Evolutionary conservation across 495 filamentous ascomycete genomes (phyloP), one percentile per base, ranked within the genome.

Genomic region (Podospora pseudoanserina): DNA sequence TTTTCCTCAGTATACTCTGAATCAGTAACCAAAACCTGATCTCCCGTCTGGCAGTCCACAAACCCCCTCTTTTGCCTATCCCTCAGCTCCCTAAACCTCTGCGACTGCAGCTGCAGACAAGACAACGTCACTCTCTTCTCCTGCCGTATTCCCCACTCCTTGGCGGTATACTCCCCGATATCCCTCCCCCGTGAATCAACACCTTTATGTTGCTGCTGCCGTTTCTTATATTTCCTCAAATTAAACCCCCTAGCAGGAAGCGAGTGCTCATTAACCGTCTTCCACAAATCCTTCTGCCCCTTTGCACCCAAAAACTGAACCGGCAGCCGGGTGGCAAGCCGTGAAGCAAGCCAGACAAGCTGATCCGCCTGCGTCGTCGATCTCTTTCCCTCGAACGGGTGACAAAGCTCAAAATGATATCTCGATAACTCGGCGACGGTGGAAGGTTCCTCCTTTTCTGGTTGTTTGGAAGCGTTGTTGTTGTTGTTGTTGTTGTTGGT

Each of bases 231-330:
- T 58, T 58, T 19, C 3, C 55, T 15, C 3, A 19, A 1, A 5
- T 58, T 58, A n/a, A 58, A 20, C 4, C n/a, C 55, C 18, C 55
- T 9, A 11, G 23, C 0, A 11, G 55, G 55, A 11, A 58, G 55
- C 4, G 55, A 26, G 55, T 58, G 55, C 26, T 85, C 79, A 75
- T 80, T 81, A 2, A 84, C 71, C 5, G 71, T 67, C 65, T 79
- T 79, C 83, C 83, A 85, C 61, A 83, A 77, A 64, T 87, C 85
- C 66, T 78, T 80, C 66, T 82, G 77, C 56, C 77, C 71, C 72
- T 81, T 83, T 67, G 74, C 74, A 1, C 72, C 79, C 54, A 83
- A 73, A 18, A 30, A 28, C 5, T 69, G 68, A 20, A 59, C 26
- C 1, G 68, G 18, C 3, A 56, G 61, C 0, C 64, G 30, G 3